phyloP scores from a whole-genome alignment of 257 asterid species.

The Ajuga chamaepitys region DNA sequence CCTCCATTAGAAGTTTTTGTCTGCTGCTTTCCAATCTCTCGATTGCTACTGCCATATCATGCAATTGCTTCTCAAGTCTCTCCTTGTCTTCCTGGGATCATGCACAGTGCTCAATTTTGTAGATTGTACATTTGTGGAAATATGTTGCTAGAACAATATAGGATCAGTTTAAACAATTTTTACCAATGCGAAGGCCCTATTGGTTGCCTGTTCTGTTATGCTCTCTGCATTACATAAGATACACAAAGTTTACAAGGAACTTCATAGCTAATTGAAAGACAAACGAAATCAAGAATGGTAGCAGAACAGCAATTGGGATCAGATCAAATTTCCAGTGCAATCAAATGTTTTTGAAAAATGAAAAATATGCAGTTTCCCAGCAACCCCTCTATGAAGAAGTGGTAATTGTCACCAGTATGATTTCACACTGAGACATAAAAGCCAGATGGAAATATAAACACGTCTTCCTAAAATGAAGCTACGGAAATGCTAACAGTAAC shows the following conservation, averaged over 20 bases:
- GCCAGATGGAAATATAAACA: not conserved
- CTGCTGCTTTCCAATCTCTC: slow-evolving; percentile 91
- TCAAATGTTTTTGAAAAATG: not conserved
- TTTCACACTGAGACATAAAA: not conserved
- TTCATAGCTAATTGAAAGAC: not conserved
- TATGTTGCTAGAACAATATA: not conserved
- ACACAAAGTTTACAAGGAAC: not conserved
- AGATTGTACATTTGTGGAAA: not conserved
- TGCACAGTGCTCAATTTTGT: not conserved
- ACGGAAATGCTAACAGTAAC: not conserved
- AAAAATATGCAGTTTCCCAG: not conserved
- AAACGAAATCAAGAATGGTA: not conserved
- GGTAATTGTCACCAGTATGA: not conserved
- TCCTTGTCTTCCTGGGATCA: slow-evolving; percentile 71
- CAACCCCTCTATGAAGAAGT: not conserved
- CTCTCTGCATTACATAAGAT: slow-evolving; percentile 41
- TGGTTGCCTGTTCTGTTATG: slow-evolving; percentile 34
- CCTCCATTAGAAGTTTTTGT: slow-evolving; percentile 89
- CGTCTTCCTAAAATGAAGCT: not conserved
- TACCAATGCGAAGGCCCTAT: slow-evolving; percentile 54
- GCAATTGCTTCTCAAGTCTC: slow-evolving; percentile 87
- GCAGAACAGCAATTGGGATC: not conserved
- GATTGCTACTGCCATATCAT: slow-evolving; percentile 88
- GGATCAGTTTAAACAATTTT: slow-evolving; percentile 8
- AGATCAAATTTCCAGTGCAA: not conserved